Base-by-base conservation (phyloP, 73 alveolate genomes). In the Stentor coeruleus region DNA sequence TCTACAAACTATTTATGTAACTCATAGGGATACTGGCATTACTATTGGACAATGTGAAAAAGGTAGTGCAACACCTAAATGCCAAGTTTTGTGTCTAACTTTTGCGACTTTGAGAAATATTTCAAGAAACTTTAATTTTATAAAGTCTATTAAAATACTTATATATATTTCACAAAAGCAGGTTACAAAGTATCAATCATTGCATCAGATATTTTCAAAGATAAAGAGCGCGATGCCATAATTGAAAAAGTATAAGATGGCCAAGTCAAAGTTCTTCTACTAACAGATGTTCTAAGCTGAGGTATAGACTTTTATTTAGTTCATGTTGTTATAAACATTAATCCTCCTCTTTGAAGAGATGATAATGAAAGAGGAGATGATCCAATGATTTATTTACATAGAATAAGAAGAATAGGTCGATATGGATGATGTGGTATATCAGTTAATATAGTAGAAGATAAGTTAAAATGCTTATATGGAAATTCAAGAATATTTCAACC, bases 211-310 rank as follows among this genome's bases (percentile, higher is more conserved):
- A 77, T 73, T 49, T 85, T 90, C 90, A 84, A 36, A 30, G 74
- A 49, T 3, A 39, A 84, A 41, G 91, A 83, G 57, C 76, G 94
- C 79, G 96, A 87, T 77, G 94, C 87, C 74, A 77, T 83, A 39
- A 84, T 90, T 74, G 72, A 57, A 88, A 90, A 81, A 79, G 85
- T 90, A 74, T 72, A 88, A 49, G 59, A 59, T 3, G 88, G 94
- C 1, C 74, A 74, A 74, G 72, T 84, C 80, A 84, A 84, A 31
- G 90, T 90, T 11, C 72, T 90, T 37, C 49, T 90, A n/a, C 82
- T 93, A 26, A 90, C 96, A 35, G 82, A 90, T 88, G 39, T 90
- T 2, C 58, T 90, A n/a, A 85, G 93, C 35, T 58, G 96, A 79
- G 96, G 93, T 36, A 76, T 87, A 82, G 96, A 90, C 76, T 81